Percentiles rank a stretch among this genome's conserved stretches.
Conservation (phyloP, 176 grass and related monocot genomes). For the Cenchrus americanus region DNA sequence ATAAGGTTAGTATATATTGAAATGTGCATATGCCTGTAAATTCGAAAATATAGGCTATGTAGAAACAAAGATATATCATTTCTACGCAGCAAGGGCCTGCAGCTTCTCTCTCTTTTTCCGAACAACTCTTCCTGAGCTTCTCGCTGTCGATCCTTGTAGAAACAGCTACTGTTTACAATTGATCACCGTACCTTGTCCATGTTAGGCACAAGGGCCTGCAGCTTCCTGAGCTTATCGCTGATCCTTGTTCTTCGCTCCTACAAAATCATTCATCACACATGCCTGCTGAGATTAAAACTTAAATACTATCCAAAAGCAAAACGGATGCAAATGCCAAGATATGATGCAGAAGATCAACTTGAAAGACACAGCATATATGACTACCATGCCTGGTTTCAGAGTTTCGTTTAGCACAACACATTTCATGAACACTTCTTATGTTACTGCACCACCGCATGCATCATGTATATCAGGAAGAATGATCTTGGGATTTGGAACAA, state of each 20-base stretch:
- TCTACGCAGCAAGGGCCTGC: neutral
- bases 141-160: too few species aligned
- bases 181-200: constrained; percentile 61
- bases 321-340: neutral
- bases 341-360: constrained; percentile 5
- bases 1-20: neutral
- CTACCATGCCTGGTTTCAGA: neutral
- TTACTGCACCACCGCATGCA: neutral
- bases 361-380: neutral
- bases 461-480: neutral
- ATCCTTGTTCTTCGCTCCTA: constrained; percentile 68
- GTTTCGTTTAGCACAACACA: neutral
- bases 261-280: constrained; percentile 4
- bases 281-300: constrained; percentile 26
- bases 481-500: neutral
- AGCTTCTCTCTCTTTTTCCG: too few species aligned
- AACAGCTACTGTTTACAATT: neutral
- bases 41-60: neutral
- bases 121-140: too few species aligned
- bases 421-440: neutral
- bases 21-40: neutral
- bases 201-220: constrained; percentile 68
- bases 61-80: neutral
- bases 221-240: constrained; percentile 69
- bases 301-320: constrained; percentile 4